Evolutionary conservation across 108 stramenopile species (phyloP).

Genomic region (Skeletonema costatum): DNA sequence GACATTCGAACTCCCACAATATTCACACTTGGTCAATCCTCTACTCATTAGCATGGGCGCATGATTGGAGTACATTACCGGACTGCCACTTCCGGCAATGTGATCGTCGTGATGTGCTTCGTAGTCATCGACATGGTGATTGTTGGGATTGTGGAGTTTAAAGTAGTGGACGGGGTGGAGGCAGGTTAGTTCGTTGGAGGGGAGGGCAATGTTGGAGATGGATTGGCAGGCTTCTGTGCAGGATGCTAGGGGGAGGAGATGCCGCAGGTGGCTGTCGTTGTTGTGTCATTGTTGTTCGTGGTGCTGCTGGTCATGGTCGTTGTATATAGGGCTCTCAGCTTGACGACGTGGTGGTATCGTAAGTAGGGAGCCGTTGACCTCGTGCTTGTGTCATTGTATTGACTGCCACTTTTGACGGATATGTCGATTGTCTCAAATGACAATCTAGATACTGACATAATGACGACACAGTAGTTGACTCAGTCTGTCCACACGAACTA

Average conservation of each 20-base stretch:
- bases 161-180: neutral
- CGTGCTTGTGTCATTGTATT: too few species aligned
- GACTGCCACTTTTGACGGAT: too few species aligned
- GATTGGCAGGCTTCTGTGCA: slow-evolving; percentile 2
- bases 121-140: neutral
- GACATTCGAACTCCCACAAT: slow-evolving; percentile 33
- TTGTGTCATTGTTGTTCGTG: neutral
- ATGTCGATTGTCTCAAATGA: too few species aligned
- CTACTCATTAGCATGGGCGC: slow-evolving; percentile 1
- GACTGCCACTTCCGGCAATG: neutral
- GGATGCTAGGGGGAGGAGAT: neutral
- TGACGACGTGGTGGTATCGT: too few species aligned
- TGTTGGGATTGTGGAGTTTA: neutral
- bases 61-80: slow-evolving; percentile 20
- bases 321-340: too few species aligned
- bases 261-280: neutral
- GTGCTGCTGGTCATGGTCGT: neutral
- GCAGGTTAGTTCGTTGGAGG: neutral
- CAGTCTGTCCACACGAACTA: neutral
- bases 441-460: too few species aligned
- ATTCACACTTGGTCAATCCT: slow-evolving; percentile 35
- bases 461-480: neutral
- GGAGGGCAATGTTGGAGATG: neutral
- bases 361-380: too few species aligned
- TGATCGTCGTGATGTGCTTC: neutral